Percentiles rank a stretch among this genome's conserved stretches.
phyloP scores from a whole-genome alignment of 2,329 filamentous ascomycete genomes.

The Venturia oleaginea region DNA sequence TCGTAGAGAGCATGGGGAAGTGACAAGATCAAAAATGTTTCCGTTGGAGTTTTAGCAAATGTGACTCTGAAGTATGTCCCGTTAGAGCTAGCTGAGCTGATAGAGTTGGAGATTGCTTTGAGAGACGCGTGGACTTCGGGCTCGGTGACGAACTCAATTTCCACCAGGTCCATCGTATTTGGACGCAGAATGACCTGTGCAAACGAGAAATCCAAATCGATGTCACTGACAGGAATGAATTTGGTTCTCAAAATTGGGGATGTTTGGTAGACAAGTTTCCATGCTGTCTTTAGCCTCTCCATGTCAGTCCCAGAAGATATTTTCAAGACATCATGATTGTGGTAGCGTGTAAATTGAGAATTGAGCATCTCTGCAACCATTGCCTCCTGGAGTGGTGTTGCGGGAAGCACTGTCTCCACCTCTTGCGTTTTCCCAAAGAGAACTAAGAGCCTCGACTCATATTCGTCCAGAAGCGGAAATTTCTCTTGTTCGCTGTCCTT shows the following conservation, averaged over 20 bases:
- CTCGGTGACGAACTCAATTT: constrained; percentile 18
- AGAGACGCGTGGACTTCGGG: constrained; percentile 26
- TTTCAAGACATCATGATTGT: constrained; percentile 71
- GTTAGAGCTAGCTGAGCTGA: constrained; percentile 4
- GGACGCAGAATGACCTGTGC: constrained; percentile 43
- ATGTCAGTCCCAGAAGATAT: constrained; percentile 48
- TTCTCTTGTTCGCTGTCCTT: background rate
- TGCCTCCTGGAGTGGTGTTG: constrained; percentile 77
- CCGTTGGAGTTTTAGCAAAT: constrained; percentile 25
- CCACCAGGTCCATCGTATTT: constrained; percentile 28
- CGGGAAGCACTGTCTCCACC: constrained; percentile 28
- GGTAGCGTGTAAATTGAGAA: constrained; percentile 68
- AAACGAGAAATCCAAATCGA: constrained; percentile 45
- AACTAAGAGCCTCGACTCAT: background rate
- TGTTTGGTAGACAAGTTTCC: constrained; percentile 47
- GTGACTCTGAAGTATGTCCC: constrained; percentile 28
- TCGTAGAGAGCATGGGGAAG: constrained; percentile 85
- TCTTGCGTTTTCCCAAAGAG: background rate
- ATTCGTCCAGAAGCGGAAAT: background rate
- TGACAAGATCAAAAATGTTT: constrained; percentile 50
- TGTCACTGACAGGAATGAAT: constrained; percentile 59
- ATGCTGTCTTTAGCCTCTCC: constrained; percentile 49
- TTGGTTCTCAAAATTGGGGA: constrained; percentile 68
- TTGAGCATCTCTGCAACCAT: constrained; percentile 76
- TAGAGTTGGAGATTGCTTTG: constrained; percentile 27